Conservation (phyloP, 352 stramenopile genomes). For the Phytophthora hibernalis region DNA sequence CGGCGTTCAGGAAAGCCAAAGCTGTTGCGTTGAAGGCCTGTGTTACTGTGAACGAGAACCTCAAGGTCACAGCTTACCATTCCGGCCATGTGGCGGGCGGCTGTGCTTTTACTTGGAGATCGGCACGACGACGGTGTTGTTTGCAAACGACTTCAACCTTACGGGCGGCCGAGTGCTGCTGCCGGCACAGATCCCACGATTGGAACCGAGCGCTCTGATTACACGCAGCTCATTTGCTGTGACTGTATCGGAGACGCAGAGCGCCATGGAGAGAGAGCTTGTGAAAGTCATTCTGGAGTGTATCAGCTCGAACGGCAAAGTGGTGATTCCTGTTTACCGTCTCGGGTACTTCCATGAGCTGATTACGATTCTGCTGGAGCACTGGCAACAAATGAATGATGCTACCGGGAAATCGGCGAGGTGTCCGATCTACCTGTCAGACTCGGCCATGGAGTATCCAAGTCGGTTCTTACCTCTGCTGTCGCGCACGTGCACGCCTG, state of each 20-base stretch:
- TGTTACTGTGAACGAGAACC: constrained; percentile 63
- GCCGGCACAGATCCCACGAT: constrained; percentile 69
- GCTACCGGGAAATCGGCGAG: constrained; percentile 24
- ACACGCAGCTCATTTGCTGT: constrained; percentile 81
- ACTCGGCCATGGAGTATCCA: constrained; percentile 66
- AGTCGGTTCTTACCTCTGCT: constrained; percentile 67
- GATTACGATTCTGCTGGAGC: constrained; percentile 69
- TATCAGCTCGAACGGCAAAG: constrained; percentile 78
- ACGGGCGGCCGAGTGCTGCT: constrained; percentile 73
- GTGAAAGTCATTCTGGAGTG: constrained; percentile 83
- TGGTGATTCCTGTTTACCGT: constrained; percentile 82
- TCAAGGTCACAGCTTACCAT: constrained; percentile 86
- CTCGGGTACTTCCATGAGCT: constrained; percentile 87
- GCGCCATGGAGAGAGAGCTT: constrained; percentile 82
- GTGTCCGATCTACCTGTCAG: constrained; percentile 75
- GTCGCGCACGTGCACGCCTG: constrained; percentile 63
- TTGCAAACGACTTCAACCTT: constrained; percentile 84
- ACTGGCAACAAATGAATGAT: constrained; percentile 73
- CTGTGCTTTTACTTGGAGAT: constrained; percentile 84
- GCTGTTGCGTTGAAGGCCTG: constrained; percentile 60
- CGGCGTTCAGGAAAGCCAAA: constrained; percentile 60
- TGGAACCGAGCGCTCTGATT: constrained; percentile 67
- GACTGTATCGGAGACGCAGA: constrained; percentile 85
- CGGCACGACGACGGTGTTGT: constrained; percentile 72
- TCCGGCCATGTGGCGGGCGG: constrained; percentile 80